Conservation (phyloP, 768 basidiomycete species). For the Floccularia luteovirens region DNA sequence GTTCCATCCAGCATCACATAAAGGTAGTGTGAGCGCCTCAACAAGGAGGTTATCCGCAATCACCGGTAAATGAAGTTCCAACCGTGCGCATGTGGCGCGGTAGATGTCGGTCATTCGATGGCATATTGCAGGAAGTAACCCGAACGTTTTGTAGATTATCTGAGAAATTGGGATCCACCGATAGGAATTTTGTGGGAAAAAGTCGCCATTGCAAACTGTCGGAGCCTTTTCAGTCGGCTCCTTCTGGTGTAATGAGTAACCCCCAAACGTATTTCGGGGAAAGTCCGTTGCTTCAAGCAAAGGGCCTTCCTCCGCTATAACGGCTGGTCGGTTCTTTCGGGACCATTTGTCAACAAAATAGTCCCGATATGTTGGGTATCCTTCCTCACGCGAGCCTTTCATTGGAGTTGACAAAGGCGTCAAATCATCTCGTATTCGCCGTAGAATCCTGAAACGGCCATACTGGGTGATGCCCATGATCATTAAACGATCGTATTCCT, state of each 20-base stretch:
- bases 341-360: conserved; percentile 53
- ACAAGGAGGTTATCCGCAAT: conserved; percentile 51
- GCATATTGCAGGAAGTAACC: conserved; percentile 57
- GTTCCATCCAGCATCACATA: conserved; percentile 52
- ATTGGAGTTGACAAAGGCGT: conserved; percentile 54
- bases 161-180: conserved; percentile 46
- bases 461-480: conserved; percentile 47
- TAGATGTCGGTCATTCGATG: conserved; percentile 61
- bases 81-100: conserved; percentile 43
- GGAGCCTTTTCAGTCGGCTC: conserved; percentile 7
- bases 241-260: conserved; percentile 21
- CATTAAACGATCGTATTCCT: conserved; percentile 41
- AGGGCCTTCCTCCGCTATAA: conserved; percentile 48
- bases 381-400: conserved; percentile 39
- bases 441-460: conserved; percentile 51
- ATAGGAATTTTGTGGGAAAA: conserved; percentile 40
- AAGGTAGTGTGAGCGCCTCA: conserved; percentile 74
- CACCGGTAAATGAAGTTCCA: conserved; percentile 52
- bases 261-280: conserved; percentile 30
- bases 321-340: conserved; percentile 31
- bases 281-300: conserved; percentile 49
- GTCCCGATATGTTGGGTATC: conserved; percentile 45
- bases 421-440: conserved; percentile 54
- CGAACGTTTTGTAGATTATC: conserved; percentile 41
- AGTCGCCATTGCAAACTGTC: conserved; percentile 14